Percentiles rank a stretch among this genome's conserved stretches.
phyloP scores from a whole-genome alignment of 768 basidiomycete species.

The Auriscalpium vulgare region DNA sequence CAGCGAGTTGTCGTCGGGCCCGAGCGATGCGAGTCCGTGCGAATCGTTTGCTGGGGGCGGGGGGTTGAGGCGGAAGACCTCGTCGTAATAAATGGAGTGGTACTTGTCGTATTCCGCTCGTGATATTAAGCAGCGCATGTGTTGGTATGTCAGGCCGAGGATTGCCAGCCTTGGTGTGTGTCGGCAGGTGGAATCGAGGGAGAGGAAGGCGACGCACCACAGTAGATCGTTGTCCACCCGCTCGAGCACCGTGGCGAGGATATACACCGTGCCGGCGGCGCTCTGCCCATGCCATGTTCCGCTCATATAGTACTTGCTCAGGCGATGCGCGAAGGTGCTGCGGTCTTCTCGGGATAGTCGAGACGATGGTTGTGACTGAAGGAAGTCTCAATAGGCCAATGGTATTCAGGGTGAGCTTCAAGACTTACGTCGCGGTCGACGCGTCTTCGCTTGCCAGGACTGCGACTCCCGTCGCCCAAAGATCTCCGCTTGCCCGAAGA shows the following conservation, averaged over 20 bases:
- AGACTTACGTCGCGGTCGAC: slow-evolving; percentile 32
- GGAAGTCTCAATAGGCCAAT: neutral
- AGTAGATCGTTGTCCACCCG: slow-evolving; percentile 89
- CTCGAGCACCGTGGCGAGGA: slow-evolving; percentile 85
- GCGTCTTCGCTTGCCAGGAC: slow-evolving; percentile 29
- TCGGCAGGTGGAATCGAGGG: neutral
- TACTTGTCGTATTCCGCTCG: slow-evolving; percentile 78
- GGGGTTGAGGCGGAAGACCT: slow-evolving; percentile 87
- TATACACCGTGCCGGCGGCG: slow-evolving; percentile 81
- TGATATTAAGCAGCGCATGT: slow-evolving; percentile 80
- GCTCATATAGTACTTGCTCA: slow-evolving; percentile 76
- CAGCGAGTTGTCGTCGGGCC: slow-evolving; percentile 80
- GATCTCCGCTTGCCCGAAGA: slow-evolving; percentile 47
- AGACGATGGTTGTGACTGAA: slow-evolving; percentile 26
- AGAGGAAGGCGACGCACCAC: slow-evolving; percentile 48
- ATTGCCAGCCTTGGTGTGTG: slow-evolving; percentile 68
- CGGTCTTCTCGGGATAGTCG: slow-evolving; percentile 68
- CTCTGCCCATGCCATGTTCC: slow-evolving; percentile 89
- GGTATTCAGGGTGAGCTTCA: neutral
- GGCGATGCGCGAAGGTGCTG: slow-evolving; percentile 46
- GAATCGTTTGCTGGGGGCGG: slow-evolving; percentile 35
- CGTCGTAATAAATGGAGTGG: slow-evolving; percentile 77
- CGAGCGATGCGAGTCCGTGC: slow-evolving; percentile 42
- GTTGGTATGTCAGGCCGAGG: slow-evolving; percentile 89
- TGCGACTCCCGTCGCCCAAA: slow-evolving; percentile 6